Base-by-base conservation (phyloP, 176 grass and related monocot genomes). In the Rhipidocladum racemiflorum region DNA sequence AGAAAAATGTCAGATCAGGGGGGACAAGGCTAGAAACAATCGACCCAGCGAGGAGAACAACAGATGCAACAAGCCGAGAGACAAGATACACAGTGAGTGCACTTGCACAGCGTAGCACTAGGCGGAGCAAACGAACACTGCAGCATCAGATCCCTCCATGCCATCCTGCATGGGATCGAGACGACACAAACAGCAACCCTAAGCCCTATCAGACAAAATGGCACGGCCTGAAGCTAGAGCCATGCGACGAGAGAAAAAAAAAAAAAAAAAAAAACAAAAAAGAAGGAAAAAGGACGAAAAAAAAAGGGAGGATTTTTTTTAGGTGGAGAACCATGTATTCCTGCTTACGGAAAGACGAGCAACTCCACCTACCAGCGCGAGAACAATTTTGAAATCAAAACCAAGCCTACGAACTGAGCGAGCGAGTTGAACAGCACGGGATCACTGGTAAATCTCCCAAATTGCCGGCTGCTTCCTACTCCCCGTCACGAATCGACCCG, bases 1-100 rank as follows among this genome's bases (percentile, higher is more conserved):
- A 62, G 51, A 51, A 72, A 85, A 70, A 40, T 81, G 82, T 85
- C 77, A 89, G 70, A 85, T 85, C 82, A 54, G 36, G 61, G 45
- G 39, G 42, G 76, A 27, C 39, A 75, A 43, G 32, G 46, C 27
- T 51, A 74, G 70, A 65, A 89, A 55, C 35, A 76, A 68, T 60
- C 61, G 55, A 68, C 0, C 51, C 76, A 20, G 18, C 54, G 35
- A 65, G 48, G 48, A 55, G 83, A 29, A 54, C 5, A 72, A 77
- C 78, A 67, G 79, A 73, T 55, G 73, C 79, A 51, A 67, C 79
- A 43, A 36, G 78, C 35, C 71, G 59, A 89, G 56, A 81, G 56
- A 17, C 38, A 75, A 50, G 15, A 43, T 32, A 29, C 27, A 89
- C 62, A 76, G 76, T 61, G 76, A 63, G 56, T 36, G 81, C 82